Conservation (phyloP, 345 rosid genomes). For the Physaria fendleri region DNA sequence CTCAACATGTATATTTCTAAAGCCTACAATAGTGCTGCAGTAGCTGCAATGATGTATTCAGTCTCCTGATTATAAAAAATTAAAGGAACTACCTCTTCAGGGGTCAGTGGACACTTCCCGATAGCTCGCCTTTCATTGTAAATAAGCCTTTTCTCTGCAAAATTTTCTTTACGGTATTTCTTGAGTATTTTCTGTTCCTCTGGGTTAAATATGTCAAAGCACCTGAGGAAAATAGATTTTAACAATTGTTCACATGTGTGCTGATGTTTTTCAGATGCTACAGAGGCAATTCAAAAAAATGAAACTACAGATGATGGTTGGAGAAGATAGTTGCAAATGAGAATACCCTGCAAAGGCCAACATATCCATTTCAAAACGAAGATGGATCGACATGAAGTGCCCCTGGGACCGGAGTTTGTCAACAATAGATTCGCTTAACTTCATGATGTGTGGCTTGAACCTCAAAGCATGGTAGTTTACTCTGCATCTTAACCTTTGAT, state of each 20-base stretch:
- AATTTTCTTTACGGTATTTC: constrained; percentile 81
- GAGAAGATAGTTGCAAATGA: constrained; percentile 14
- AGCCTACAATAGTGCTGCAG: not conserved
- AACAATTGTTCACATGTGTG: not conserved
- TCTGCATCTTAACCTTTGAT: constrained; percentile 94
- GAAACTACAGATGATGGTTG: not conserved
- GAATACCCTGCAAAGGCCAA: constrained; percentile 96
- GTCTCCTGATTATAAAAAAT: too few relatives aligned
- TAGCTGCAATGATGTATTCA: not conserved
- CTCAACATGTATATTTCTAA: constrained; percentile 2
- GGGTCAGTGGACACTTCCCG: constrained; percentile 89
- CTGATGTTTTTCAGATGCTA: constrained; percentile 8
- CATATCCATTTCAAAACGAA: constrained; percentile 99
- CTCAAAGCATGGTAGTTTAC: constrained; percentile 95
- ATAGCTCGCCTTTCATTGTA: constrained; percentile 74
- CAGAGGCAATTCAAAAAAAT: constrained; percentile 7
- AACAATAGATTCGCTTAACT: constrained; percentile 84
- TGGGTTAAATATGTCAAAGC: constrained; percentile 81
- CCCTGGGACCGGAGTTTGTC: constrained; percentile 95
- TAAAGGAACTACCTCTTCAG: constrained; percentile 62
- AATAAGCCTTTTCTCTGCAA: constrained; percentile 64
- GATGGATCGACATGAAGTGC: constrained; percentile 98
- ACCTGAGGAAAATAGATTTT: constrained; percentile 38
- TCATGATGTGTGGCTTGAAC: constrained; percentile 92
- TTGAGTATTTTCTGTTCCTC: constrained; percentile 63